A percentile compares a stretch with the other conserved stretches of the same genome.
phyloP scores from a whole-genome alignment of 345 rosid genomes.

The Citropsis articulata region DNA sequence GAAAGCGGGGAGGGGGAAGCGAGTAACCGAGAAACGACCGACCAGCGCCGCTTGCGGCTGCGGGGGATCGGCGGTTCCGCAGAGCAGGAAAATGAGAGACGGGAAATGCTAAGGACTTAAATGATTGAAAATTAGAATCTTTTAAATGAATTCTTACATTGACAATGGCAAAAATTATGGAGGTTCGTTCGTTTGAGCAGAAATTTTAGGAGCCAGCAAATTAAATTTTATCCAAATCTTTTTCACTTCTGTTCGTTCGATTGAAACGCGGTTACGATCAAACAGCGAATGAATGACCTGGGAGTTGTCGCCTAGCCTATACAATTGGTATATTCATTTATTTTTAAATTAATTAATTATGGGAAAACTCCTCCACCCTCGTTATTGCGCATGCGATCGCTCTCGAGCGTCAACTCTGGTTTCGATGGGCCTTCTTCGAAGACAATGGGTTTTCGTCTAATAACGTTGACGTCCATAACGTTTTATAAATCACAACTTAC shows the following conservation, averaged over 20 bases:
- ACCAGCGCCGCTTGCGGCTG: conserved; percentile 22
- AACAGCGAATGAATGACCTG: too few species aligned
- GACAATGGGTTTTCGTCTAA: not conserved
- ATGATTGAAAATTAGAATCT: not conserved
- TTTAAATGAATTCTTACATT: not conserved
- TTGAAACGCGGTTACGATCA: not conserved
- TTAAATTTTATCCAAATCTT: conserved; percentile 4
- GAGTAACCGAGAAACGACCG: conserved; percentile 3
- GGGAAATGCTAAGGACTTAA: not conserved
- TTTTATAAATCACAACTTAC: not conserved
- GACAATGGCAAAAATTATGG: not conserved
- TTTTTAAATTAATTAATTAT: too few species aligned
- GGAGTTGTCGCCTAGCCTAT: not conserved
- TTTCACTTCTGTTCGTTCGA: conserved; percentile 5
- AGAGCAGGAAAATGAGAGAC: conserved; percentile 5
- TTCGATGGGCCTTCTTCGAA: not conserved
- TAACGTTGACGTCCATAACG: not conserved
- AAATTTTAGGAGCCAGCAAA: not conserved
- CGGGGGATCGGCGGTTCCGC: conserved; percentile 28
- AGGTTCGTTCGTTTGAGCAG: not conserved
- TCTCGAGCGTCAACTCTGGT: not conserved
- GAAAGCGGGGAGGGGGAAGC: not conserved
- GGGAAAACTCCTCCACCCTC: not conserved
- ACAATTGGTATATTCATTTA: not conserved
- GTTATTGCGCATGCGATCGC: not conserved